Evolutionary conservation across 108 stramenopile genomes (phyloP), one percentile per base, ranked within the genome.

Genomic region (Conticribra weissflogii): DNA sequence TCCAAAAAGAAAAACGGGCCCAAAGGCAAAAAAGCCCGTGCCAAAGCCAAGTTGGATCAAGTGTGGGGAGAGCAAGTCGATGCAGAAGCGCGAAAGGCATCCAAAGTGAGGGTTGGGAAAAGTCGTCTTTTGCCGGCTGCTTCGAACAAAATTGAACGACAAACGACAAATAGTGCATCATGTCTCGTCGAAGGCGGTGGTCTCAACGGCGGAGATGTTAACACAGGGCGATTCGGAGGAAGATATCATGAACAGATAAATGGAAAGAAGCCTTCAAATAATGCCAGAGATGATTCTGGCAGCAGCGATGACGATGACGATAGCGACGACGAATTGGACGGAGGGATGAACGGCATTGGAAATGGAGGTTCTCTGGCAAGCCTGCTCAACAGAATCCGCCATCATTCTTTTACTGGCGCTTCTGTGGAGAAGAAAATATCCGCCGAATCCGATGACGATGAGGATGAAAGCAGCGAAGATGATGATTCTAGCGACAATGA

Each of bases 21-120:
- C 24, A 94, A 94, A 61, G 93, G 93, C 2, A 90, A 90, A 66
- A 88, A 87, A 61, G 93, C 93, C 23, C 88, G 93, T 9, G 86
- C 81, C 51, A 89, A 90, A 64, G 90, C 90, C 64, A 94, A 94
- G 55, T 79, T 94, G 32, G 89, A 91, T 9, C 85, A 84, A 24
- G 87, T 87, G 52, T 94, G 93, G 93, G 93, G 93, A 1, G 89
- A 94, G 77, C 36, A 61, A 2, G 81, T 71, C 46, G 83, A 83
- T 45, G 82, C 86, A 50, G 74, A 76, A 18, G 83, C 74, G 1
- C 57, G 60, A 3, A 36, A 74, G 62, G 67, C 82, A 9, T 49
- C 57, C 29, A 34, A 68, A 15, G 33, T 54, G n/a, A 54, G 84
- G 51, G 47, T 47, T 16, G 86, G 88, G 14, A 89, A 86, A 34